Conservation (phyloP, 1,284 basidiomycete species). For the Psilocybe mexicana region DNA sequence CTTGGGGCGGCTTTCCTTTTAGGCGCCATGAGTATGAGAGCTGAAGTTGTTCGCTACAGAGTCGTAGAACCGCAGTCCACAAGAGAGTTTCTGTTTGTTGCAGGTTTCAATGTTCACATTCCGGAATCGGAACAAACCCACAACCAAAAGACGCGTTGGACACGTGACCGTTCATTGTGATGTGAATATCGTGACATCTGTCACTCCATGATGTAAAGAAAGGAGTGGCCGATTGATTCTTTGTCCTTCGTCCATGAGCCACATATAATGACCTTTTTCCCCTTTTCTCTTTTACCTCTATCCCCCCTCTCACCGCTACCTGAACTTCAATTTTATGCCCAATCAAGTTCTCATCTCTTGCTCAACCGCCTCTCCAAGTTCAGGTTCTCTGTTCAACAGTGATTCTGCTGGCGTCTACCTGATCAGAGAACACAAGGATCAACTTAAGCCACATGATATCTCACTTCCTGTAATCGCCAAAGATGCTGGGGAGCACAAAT, state of each 20-base stretch:
- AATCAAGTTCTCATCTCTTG: background rate
- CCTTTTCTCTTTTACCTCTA: background rate
- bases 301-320: background rate
- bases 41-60: background rate
- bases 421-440: background rate
- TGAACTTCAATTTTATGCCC: background rate
- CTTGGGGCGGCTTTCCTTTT: constrained; percentile 31
- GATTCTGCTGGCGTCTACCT: background rate
- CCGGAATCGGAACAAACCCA: background rate
- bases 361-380: background rate
- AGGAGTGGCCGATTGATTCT: no score
- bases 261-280: no score
- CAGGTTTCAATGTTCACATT: background rate
- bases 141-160: constrained; percentile 24
- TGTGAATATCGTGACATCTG: background rate
- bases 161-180: constrained; percentile 25
- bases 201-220: no score
- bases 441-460: background rate
- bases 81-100: background rate
- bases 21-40: constrained; percentile 17
- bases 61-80: constrained; percentile 1
- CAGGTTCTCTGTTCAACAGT: background rate
- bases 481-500: background rate
- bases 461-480: background rate
- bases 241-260: no score